These are phyloP conservation scores for Entophlyctis helioformis DNA, from an alignment of 192 early-diverging fungal species.

Conservation along the genomic window DNA sequence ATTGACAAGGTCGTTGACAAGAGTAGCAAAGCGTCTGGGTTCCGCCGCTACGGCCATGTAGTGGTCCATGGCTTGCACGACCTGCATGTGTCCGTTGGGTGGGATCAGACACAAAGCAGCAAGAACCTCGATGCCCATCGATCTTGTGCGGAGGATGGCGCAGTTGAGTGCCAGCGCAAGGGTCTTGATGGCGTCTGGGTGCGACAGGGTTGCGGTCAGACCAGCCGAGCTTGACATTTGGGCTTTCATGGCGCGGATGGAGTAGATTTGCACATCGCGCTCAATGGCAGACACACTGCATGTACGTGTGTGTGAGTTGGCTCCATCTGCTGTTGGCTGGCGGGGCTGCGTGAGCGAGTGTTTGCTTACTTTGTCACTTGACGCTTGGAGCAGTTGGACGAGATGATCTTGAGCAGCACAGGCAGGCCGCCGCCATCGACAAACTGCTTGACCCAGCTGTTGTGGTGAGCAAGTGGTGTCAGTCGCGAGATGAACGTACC, in stretches of 20 bases:
- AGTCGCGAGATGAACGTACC: constrained; percentile 1
- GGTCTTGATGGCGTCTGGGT: constrained; percentile 4
- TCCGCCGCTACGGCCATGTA: constrained; percentile 1
- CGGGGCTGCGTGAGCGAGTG: too few species aligned
- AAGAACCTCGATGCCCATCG: constrained; percentile 8
- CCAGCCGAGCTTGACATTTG: constrained; percentile 14
- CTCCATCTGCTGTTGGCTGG: too few species aligned
- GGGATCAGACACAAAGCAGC: constrained; percentile 20
- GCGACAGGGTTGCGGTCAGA: constrained; percentile 1
- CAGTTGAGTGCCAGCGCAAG: constrained; percentile 6
- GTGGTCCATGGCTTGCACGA: constrained; percentile 6
- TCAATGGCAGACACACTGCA: too few species aligned
- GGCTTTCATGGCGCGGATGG: constrained; percentile 11
- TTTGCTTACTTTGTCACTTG: too few species aligned
- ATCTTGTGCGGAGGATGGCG: neutral
- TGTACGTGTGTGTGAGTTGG: too few species aligned
- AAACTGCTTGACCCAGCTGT: constrained; percentile 16
- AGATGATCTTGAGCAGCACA: constrained; percentile 2
- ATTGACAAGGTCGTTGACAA: constrained; percentile 5
- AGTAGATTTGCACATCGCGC: constrained; percentile 4
- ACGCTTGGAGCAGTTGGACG: too few species aligned
- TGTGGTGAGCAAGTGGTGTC: too few species aligned
- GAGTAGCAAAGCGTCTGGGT: neutral
- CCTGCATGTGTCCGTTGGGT: constrained; percentile 11
- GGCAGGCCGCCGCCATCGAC: constrained; percentile 2